phyloP scores from a whole-genome alignment of 306 rosid genomes.

The Medicago arabica region DNA sequence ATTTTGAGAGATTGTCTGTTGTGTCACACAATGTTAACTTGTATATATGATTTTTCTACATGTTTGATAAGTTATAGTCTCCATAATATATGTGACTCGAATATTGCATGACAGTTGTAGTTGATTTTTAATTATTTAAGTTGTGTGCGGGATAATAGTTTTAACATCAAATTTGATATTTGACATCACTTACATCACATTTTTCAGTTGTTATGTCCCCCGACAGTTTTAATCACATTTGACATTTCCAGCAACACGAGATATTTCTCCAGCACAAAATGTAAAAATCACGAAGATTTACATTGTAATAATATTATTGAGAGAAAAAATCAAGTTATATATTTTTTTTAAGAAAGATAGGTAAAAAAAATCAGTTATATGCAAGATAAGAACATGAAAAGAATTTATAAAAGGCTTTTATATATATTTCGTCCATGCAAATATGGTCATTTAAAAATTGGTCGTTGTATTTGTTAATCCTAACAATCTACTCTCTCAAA shows the following conservation, averaged over 20 bases:
- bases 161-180: no score
- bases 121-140: background rate
- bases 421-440: no score
- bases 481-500: no score
- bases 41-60: background rate
- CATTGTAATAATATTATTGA: no score
- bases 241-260: background rate
- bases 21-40: background rate
- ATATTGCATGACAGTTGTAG: slow-evolving; percentile 11
- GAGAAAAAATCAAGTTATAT: no score
- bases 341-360: no score
- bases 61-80: background rate
- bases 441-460: no score
- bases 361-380: no score
- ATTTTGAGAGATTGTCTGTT: background rate
- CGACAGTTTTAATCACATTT: slow-evolving; percentile 18
- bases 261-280: background rate
- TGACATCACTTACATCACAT: slow-evolving; percentile 16
- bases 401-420: no score
- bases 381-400: no score
- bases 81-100: background rate
- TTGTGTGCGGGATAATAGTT: background rate
- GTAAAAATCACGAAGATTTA: background rate
- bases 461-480: no score
- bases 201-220: slow-evolving; percentile 12